Percentiles rank a stretch among this genome's conserved stretches.
These are phyloP conservation scores for Cordyceps cicadae DNA, from an alignment of 2,329 filamentous ascomycete species.

Conservation along the genomic window DNA sequence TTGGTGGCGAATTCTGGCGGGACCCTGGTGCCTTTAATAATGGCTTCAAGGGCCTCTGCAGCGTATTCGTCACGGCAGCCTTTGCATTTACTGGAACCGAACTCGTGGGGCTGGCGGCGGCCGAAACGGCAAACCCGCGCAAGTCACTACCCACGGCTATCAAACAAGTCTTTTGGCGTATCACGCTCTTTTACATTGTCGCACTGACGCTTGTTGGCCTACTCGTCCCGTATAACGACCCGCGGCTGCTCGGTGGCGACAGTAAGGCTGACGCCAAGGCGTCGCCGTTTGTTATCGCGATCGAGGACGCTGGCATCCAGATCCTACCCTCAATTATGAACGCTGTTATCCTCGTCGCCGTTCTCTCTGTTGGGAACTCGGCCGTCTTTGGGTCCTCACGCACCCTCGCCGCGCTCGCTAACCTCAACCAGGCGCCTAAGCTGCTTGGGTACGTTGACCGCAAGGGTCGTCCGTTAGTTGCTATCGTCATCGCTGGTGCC, in stretches of 20 bases:
- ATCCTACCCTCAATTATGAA: constrained; percentile 87
- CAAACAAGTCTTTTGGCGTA: constrained; percentile 94
- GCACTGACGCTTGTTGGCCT: constrained; percentile 74
- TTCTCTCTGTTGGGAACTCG: constrained; percentile 85
- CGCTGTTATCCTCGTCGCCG: constrained; percentile 83
- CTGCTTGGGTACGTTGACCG: constrained; percentile 76
- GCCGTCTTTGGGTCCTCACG: constrained; percentile 86
- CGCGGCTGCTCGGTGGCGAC: constrained; percentile 49
- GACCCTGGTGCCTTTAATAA: constrained; percentile 77
- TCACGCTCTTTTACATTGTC: constrained; percentile 81
- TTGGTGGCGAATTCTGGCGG: constrained; percentile 70
- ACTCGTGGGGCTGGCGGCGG: constrained; percentile 66
- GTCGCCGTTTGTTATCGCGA: constrained; percentile 90
- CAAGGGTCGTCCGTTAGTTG: constrained; percentile 67
- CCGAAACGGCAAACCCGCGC: constrained; percentile 69
- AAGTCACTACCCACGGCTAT: constrained; percentile 79
- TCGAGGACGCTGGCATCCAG: constrained; percentile 72
- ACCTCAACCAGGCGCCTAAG: constrained; percentile 73
- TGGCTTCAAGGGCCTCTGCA: constrained; percentile 76
- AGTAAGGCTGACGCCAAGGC: constrained; percentile 59
- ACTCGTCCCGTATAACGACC: constrained; percentile 66
- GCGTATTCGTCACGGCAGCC: constrained; percentile 67
- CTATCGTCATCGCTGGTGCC: constrained; percentile 58
- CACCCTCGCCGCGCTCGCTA: constrained; percentile 80
- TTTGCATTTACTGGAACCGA: constrained; percentile 72